phyloP scores from a whole-genome alignment of 805 yeast genomes.

The Monosporozyma yasuniensis region DNA sequence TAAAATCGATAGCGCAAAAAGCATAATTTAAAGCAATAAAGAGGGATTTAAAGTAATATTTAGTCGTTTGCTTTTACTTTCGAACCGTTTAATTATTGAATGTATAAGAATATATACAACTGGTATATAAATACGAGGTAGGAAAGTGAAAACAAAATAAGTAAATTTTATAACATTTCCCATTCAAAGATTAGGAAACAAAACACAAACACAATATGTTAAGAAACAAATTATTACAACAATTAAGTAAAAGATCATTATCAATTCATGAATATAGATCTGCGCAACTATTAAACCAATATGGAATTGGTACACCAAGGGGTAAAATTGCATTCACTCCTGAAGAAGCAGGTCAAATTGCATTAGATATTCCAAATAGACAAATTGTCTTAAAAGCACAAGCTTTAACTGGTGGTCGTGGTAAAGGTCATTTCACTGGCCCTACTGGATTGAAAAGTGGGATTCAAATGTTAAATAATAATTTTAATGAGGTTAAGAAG shows the following conservation, averaged over 20 bases:
- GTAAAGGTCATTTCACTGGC: slow-evolving; percentile 78
- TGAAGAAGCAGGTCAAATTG: slow-evolving; percentile 77
- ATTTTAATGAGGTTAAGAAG: slow-evolving; percentile 79
- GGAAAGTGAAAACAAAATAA: no score
- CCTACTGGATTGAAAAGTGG: slow-evolving; percentile 96
- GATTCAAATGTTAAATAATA: slow-evolving; percentile 58
- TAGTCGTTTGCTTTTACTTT: no score
- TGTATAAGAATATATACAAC: no score
- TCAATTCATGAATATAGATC: slow-evolving; percentile 96
- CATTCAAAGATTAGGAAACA: neutral
- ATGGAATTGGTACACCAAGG: slow-evolving; percentile 83
- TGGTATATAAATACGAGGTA: no score
- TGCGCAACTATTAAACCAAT: slow-evolving; percentile 70
- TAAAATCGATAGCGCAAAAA: no score
- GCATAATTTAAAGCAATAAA: no score
- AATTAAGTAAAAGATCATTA: slow-evolving; percentile 47
- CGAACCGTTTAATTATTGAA: no score
- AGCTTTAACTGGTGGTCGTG: slow-evolving; percentile 98
- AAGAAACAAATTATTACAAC: slow-evolving; percentile 2
- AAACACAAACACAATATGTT: neutral
- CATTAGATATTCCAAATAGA: slow-evolving; percentile 56
- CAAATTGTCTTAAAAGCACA: slow-evolving; percentile 94
- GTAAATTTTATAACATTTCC: no score
- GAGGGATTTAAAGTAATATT: no score
- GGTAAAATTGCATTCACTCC: slow-evolving; percentile 90